Evolutionary conservation across 495 filamentous ascomycete species (phyloP).

Genomic region (Penicillium antarcticum): DNA sequence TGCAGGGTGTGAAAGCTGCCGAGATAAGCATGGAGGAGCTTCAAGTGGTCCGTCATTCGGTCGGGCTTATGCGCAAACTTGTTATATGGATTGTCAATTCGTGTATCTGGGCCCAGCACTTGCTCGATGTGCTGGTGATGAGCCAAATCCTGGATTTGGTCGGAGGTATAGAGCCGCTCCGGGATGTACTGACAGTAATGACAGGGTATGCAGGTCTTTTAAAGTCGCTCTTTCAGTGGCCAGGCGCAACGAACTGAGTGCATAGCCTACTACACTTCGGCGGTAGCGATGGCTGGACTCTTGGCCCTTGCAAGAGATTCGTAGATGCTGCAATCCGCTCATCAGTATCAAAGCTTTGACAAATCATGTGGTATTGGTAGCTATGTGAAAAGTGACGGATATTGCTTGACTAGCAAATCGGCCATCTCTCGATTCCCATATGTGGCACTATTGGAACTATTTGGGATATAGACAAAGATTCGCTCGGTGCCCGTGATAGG

Average conservation of each 20-base stretch:
- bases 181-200: slow-evolving; percentile 64
- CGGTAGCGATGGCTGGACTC: slow-evolving; percentile 62
- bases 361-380: slow-evolving; percentile 78
- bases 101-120: slow-evolving; percentile 68
- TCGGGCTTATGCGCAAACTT: slow-evolving; percentile 52
- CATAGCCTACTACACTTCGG: slow-evolving; percentile 75
- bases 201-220: slow-evolving; percentile 55
- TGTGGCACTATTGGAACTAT: slow-evolving; percentile 54
- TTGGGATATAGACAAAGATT: slow-evolving; percentile 70
- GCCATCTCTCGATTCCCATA: slow-evolving; percentile 63
- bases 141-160: slow-evolving; percentile 62
- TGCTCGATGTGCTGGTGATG: slow-evolving; percentile 56
- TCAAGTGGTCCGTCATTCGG: slow-evolving; percentile 64
- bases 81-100: slow-evolving; percentile 68
- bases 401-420: slow-evolving; percentile 73
- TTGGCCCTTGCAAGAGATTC: slow-evolving; percentile 69
- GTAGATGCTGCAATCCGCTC: slow-evolving; percentile 62
- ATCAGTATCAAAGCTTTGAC: slow-evolving; percentile 63
- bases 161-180: slow-evolving; percentile 68
- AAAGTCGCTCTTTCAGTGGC: slow-evolving; percentile 66
- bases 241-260: slow-evolving; percentile 74
- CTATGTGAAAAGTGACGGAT: slow-evolving; percentile 80
- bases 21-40: slow-evolving; percentile 71
- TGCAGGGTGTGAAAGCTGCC: slow-evolving; percentile 60
- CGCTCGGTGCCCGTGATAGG: slow-evolving; percentile 67